Conservation (phyloP, 164 flowering plant species). For the Chloranthus sessilifolius region DNA sequence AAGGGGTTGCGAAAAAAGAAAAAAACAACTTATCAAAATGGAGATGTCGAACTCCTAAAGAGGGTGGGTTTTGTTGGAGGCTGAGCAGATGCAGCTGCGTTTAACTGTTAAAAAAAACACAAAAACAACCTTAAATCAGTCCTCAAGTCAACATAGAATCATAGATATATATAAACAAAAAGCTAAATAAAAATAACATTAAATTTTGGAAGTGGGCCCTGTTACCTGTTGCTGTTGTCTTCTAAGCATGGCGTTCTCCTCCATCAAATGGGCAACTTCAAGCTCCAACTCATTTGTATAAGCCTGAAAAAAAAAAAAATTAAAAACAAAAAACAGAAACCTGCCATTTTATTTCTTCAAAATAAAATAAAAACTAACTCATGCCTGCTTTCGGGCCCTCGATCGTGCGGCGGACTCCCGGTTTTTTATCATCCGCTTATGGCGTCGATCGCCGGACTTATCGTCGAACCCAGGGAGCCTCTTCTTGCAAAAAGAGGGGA, state of each 20-base stretch:
- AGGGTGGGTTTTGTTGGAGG: constrained; percentile 31
- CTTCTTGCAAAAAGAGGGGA: constrained; percentile 24
- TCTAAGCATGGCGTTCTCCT: constrained; percentile 59
- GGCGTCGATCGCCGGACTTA: constrained; percentile 29
- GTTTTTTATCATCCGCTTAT: constrained; percentile 66
- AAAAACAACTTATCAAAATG: constrained; percentile 53
- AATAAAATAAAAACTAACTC: background rate
- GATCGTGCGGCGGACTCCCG: constrained; percentile 74
- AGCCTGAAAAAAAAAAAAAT: constrained; percentile 34
- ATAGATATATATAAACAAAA: background rate
- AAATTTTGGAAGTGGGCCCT: background rate
- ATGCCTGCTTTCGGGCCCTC: constrained; percentile 67
- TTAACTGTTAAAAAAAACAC: constrained; percentile 17
- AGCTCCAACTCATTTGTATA: constrained; percentile 58
- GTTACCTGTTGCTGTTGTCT: constrained; percentile 28
- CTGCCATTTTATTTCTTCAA: background rate
- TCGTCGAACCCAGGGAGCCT: constrained; percentile 24
- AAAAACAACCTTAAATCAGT: background rate
- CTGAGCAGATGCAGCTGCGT: constrained; percentile 26
- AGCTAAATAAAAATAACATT: background rate
- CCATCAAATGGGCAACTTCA: constrained; percentile 38
- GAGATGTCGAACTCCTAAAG: constrained; percentile 45
- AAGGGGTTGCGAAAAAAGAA: background rate
- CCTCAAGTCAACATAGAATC: background rate
- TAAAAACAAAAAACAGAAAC: background rate